Percentiles rank a stretch among this genome's conserved stretches.
These are phyloP conservation scores for Periconia macrospinosa DNA, from an alignment of 2,329 filamentous ascomycete species.

Conservation along the genomic window DNA sequence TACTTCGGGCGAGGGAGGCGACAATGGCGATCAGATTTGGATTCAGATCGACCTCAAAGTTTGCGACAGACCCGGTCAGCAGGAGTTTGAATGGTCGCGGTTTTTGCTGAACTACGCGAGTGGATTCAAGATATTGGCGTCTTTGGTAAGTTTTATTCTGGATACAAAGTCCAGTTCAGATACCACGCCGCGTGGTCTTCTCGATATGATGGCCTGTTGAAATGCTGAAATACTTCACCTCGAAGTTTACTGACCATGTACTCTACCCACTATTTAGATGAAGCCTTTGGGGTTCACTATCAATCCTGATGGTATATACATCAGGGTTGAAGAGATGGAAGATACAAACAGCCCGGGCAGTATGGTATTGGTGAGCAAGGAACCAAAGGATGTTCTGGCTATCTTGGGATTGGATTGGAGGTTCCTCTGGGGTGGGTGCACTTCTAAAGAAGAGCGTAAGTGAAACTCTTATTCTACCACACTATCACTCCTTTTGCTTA, in stretches of 20 bases:
- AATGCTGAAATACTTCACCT: too few species aligned
- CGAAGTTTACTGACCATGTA: too few species aligned
- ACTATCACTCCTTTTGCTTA: too few species aligned
- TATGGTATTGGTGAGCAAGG: constrained; percentile 23
- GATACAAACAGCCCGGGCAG: constrained; percentile 20
- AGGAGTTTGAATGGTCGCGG: constrained; percentile 22
- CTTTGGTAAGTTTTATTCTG: constrained; percentile 11
- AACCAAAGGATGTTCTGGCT: constrained; percentile 21
- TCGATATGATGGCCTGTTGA: too few species aligned
- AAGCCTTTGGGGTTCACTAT: constrained; percentile 31
- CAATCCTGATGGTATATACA: constrained; percentile 22
- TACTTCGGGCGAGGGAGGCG: constrained; percentile 1
- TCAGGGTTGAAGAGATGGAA: constrained; percentile 30
- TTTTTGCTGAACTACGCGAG: constrained; percentile 28
- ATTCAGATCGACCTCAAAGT: constrained; percentile 32
- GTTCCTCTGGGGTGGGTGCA: constrained; percentile 19
- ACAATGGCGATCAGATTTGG: constrained; percentile 11
- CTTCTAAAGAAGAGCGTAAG: constrained; percentile 21
- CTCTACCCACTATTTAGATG: too few species aligned
- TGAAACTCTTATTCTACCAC: neutral
- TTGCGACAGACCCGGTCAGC: constrained; percentile 13
- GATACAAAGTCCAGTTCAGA: too few species aligned
- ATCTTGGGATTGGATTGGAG: constrained; percentile 21
- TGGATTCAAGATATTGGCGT: constrained; percentile 25
- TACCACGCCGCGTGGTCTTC: too few species aligned